phyloP scores from a whole-genome alignment of 306 rosid genomes.

The Castanea crenata region DNA sequence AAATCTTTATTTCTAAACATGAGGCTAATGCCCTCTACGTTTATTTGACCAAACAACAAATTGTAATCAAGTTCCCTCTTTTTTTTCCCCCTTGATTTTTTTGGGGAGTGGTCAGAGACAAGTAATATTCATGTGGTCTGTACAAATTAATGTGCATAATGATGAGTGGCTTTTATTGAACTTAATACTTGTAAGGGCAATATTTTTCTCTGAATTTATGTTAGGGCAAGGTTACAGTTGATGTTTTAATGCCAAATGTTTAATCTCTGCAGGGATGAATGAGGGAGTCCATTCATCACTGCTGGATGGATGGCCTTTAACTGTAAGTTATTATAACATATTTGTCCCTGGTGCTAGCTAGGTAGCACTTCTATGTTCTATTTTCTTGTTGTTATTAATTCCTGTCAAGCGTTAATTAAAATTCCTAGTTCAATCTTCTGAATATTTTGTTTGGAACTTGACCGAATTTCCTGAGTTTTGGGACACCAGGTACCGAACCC shows the following conservation, averaged over 20 bases:
- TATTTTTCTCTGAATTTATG: background rate
- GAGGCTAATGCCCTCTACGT: background rate
- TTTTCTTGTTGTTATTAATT: background rate
- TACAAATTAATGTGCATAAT: background rate
- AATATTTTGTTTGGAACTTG: slow-evolving; percentile 16
- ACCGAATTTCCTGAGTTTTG: background rate
- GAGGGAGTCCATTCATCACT: slow-evolving; percentile 24
- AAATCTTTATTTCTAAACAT: background rate
- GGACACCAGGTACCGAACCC: slow-evolving; percentile 27
- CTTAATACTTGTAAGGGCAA: background rate
- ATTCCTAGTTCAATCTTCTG: slow-evolving; percentile 15
- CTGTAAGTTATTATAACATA: slow-evolving; percentile 34
- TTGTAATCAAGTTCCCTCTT: background rate
- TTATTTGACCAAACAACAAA: background rate
- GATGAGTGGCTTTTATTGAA: background rate
- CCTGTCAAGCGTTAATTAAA: slow-evolving; percentile 1
- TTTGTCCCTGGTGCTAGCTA: slow-evolving; percentile 9
- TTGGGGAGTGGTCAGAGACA: background rate
- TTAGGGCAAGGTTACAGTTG: slow-evolving; percentile 5
- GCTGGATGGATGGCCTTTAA: slow-evolving; percentile 30
- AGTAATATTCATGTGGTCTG: background rate
- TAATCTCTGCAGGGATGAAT: slow-evolving; percentile 32
- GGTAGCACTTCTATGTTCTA: slow-evolving; percentile 3
- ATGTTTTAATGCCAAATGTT: slow-evolving; percentile 5
- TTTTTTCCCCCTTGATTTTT: background rate